phyloP scores from a whole-genome alignment of 352 stramenopile species.

The Pythium plurisporium region DNA sequence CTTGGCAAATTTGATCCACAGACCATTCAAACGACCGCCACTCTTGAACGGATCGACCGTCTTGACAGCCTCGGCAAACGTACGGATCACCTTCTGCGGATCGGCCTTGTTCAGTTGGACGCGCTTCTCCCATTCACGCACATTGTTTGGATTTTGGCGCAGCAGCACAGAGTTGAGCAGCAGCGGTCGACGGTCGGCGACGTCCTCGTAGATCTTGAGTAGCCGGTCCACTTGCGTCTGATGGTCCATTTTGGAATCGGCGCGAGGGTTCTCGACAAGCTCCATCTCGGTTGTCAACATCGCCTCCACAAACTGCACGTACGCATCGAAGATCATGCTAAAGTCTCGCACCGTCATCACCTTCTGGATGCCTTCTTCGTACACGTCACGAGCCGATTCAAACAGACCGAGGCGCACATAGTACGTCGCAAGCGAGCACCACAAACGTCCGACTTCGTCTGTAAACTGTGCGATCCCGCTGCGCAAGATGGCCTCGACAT shows the following conservation, averaged over 20 bases:
- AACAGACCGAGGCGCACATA: slow-evolving; percentile 97
- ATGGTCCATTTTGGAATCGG: slow-evolving; percentile 28
- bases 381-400: slow-evolving; percentile 95
- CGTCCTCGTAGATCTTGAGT: slow-evolving; percentile 87
- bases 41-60: slow-evolving; percentile 85
- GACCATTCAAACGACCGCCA: slow-evolving; percentile 80
- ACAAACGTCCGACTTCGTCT: slow-evolving; percentile 97
- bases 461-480: slow-evolving; percentile 91
- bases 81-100: slow-evolving; percentile 64
- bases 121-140: slow-evolving; percentile 97
- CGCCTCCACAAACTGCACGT: slow-evolving; percentile 97
- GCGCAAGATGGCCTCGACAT: slow-evolving; percentile 95
- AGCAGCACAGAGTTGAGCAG: slow-evolving; percentile 95
- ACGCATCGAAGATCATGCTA: slow-evolving; percentile 98
- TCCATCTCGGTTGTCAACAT: slow-evolving; percentile 97
- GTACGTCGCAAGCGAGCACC: slow-evolving; percentile 97
- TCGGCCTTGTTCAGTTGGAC: slow-evolving; percentile 78
- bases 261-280: slow-evolving; percentile 44
- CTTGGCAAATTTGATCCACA: slow-evolving; percentile 94
- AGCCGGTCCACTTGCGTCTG: slow-evolving; percentile 72
- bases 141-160: slow-evolving; percentile 98
- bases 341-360: slow-evolving; percentile 94
- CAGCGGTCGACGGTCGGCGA: slow-evolving; percentile 93
- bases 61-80: slow-evolving; percentile 90
- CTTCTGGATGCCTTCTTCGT: slow-evolving; percentile 87